These are phyloP conservation scores for Malassezia obtusa DNA, from an alignment of 1,284 basidiomycete genomes.

Conservation along the genomic window DNA sequence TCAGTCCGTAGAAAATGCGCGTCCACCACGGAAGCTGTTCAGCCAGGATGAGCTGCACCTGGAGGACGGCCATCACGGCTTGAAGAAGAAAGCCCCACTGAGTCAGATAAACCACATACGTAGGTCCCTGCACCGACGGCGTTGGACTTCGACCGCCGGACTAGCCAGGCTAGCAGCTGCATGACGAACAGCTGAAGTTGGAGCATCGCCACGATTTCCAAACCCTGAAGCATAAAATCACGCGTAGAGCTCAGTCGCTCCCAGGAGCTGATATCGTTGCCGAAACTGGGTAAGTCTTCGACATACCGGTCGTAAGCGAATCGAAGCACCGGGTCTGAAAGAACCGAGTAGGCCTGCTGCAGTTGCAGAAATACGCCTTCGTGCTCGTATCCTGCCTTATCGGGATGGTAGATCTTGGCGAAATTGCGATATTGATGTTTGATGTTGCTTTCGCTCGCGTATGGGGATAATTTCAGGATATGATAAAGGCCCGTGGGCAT, in stretches of 20 bases:
- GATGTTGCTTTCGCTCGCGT: constrained; percentile 1
- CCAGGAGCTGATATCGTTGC: not conserved
- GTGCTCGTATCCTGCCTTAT: constrained; percentile 8
- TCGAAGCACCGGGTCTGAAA: constrained; percentile 6
- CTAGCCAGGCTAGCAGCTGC: not conserved
- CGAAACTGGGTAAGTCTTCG: not conserved
- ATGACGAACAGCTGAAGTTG: not conserved
- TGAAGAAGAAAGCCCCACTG: constrained; percentile 12
- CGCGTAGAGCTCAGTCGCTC: not conserved
- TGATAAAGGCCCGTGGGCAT: not conserved
- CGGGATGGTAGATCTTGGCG: constrained; percentile 12
- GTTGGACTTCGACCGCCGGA: not conserved
- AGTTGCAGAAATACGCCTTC: constrained; percentile 3
- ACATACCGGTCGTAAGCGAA: constrained; percentile 9
- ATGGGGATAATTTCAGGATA: not conserved
- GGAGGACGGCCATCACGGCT: not conserved
- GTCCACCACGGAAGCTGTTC: not conserved
- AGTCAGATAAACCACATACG: not conserved
- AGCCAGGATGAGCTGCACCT: not conserved
- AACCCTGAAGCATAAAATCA: constrained; percentile 6
- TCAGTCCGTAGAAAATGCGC: not conserved
- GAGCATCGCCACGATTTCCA: not conserved
- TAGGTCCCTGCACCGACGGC: not conserved
- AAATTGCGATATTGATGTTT: constrained; percentile 7
- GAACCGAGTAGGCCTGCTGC: not conserved